phyloP scores from a whole-genome alignment of 1,284 basidiomycete species.

The Cutaneotrichosporon sp. region DNA sequence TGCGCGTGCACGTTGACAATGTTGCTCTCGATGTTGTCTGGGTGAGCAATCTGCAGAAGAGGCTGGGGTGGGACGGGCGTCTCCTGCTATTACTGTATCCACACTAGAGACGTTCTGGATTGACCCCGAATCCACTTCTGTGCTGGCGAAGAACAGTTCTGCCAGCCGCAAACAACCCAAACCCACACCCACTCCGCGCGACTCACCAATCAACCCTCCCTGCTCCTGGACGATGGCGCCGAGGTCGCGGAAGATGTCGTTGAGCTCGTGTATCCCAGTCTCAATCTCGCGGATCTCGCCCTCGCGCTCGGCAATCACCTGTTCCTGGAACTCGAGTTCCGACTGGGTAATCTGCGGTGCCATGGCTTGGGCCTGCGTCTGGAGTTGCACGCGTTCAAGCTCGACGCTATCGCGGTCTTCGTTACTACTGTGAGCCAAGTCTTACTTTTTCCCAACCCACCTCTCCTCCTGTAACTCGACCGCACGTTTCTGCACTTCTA shows the following conservation, averaged over 20 bases:
- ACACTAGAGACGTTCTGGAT: no score
- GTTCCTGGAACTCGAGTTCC: constrained; percentile 94
- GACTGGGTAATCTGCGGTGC: constrained; percentile 68
- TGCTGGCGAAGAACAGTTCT: no score
- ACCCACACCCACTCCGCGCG: neutral
- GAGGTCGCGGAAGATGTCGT: constrained; percentile 95
- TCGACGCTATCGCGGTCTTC: constrained; percentile 40
- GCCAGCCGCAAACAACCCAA: no score
- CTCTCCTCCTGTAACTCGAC: constrained; percentile 43
- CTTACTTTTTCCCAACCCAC: constrained; percentile 19
- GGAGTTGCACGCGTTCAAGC: constrained; percentile 44
- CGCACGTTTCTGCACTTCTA: constrained; percentile 61
- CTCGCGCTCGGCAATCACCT: constrained; percentile 92
- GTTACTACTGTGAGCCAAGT: neutral
- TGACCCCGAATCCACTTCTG: no score
- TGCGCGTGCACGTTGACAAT: constrained; percentile 82
- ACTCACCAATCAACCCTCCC: constrained; percentile 86
- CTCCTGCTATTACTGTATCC: no score
- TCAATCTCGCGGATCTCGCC: constrained; percentile 95
- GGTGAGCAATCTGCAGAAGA: neutral
- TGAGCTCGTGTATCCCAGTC: constrained; percentile 91
- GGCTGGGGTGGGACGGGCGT: no score
- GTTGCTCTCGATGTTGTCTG: constrained; percentile 97
- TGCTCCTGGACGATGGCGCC: constrained; percentile 94
- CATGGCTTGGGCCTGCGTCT: constrained; percentile 41